Base-by-base conservation (phyloP, 805 yeast genomes). In the Kodamaea leandrae region DNA sequence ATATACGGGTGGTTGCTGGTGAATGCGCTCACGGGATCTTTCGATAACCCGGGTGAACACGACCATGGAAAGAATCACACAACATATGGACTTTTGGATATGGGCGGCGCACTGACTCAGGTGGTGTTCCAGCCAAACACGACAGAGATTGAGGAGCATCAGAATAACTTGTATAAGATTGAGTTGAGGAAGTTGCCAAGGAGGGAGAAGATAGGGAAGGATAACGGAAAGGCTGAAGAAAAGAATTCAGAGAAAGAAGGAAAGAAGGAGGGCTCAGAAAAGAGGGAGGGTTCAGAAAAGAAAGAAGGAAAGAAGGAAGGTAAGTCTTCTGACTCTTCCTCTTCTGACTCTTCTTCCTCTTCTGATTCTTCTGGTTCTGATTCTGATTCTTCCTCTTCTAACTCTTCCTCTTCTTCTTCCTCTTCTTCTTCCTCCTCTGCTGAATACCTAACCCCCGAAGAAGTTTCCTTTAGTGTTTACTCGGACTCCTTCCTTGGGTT, bases 81-180 rank as follows among this genome's bases (percentile, higher is more conserved):
- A 9, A 74, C 84, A 0, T 78, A 71, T 45, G 87, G 86, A 0
- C 53, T 79, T 12, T 57, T 79, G 27, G 82, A 78, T 46, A 72
- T 79, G 79, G 84, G 84, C 8, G 85, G 83, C 0, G 82, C 82
- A 0, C 76, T 81, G 1, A 76, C 83, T 0, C 86, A 82, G 53
- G 76, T 82, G 15, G 80, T 80, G 3, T 81, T 80, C 50, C 77
- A 72, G 55, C 86, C 87, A 1, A 72, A 74, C 49, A 35, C 54
- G 15, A 64, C 74, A 1, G 78, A 74, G 42, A 58, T 58, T 3
- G 52, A 53, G 2, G 76, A 72, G 32, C 79, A 76, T 44, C 52
- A 60, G 17, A 73, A 74, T 38, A 68, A 72, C 30, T 52, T 80
- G 35, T 75, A 71, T 50, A 64, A 60, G 30, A 51, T 82, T 1